A percentile compares a stretch with the other conserved stretches of the same genome.
These are phyloP conservation scores for Coniochaeta sp. DNA, from an alignment of 2,329 filamentous ascomycete genomes.

Conservation along the genomic window DNA sequence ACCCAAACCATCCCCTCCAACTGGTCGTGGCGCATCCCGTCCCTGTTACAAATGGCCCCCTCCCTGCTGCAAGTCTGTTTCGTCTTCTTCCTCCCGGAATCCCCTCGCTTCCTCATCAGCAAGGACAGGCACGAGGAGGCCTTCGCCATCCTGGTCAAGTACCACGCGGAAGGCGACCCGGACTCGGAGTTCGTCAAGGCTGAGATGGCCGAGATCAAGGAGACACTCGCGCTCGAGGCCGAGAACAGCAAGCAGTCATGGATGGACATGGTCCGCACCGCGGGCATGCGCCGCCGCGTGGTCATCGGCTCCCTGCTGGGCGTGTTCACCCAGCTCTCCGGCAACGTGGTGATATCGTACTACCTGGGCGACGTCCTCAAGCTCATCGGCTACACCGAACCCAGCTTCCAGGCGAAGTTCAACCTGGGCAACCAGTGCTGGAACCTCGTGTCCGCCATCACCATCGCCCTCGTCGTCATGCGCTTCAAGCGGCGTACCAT, in stretches of 20 bases:
- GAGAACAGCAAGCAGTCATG: constrained; percentile 43
- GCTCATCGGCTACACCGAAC: constrained; percentile 36
- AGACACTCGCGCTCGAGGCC: constrained; percentile 45
- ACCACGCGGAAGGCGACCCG: constrained; percentile 43
- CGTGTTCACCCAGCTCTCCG: constrained; percentile 47
- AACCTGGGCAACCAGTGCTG: constrained; percentile 41
- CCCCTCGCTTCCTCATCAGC: constrained; percentile 18
- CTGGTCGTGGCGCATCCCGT: constrained; percentile 31
- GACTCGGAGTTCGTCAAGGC: constrained; percentile 46
- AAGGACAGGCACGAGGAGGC: constrained; percentile 19
- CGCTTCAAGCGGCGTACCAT: constrained; percentile 39
- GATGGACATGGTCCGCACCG: constrained; percentile 41
- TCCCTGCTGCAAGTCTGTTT: constrained; percentile 30
- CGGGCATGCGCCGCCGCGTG: constrained; percentile 42
- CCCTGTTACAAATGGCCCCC: constrained; percentile 34
- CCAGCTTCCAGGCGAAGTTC: constrained; percentile 31
- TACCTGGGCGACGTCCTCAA: constrained; percentile 39
- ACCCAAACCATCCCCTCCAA: constrained; percentile 30
- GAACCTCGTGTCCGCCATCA: constrained; percentile 35
- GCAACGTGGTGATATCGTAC: constrained; percentile 43
- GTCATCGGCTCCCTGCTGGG: constrained; percentile 42
- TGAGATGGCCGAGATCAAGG: constrained; percentile 54
- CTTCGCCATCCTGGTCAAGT: constrained; percentile 16
- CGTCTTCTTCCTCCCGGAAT: constrained; percentile 26
- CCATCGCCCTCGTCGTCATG: constrained; percentile 34